A percentile compares a stretch with the other conserved stretches of the same genome.
Conservation (phyloP, 306 rosid species). For the Ormosia emarginata region DNA sequence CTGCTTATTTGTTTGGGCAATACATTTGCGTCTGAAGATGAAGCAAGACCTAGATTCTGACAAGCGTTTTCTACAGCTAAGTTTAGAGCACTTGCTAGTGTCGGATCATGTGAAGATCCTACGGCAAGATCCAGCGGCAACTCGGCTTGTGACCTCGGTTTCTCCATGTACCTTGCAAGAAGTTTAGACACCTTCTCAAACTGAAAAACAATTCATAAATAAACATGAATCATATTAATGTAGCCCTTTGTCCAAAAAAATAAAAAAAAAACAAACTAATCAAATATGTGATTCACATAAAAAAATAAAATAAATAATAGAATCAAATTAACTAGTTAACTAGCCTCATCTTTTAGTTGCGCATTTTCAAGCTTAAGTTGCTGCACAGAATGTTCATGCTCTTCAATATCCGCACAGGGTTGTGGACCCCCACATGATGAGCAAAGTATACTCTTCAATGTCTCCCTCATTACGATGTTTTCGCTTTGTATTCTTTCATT, state of each 20-base stretch:
- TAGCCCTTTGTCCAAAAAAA: not conserved
- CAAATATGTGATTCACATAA: not conserved
- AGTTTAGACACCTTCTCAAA: slow-evolving; percentile 37
- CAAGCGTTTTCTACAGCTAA: not conserved
- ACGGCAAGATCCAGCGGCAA: not conserved
- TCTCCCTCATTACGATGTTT: slow-evolving; percentile 39
- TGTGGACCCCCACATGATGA: slow-evolving; percentile 58
- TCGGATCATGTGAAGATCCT: slow-evolving; percentile 13
- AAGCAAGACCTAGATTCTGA: slow-evolving; percentile 1
- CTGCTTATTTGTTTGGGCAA: not conserved
- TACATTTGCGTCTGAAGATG: not conserved
- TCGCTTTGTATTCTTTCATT: slow-evolving; percentile 56
- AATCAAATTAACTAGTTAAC: not conserved
- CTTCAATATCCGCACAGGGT: slow-evolving; percentile 32
- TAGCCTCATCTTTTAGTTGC: slow-evolving; percentile 53
- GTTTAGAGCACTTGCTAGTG: slow-evolving; percentile 23
- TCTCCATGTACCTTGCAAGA: slow-evolving; percentile 36
- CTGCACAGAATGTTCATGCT: slow-evolving; percentile 13
- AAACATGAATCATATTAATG: not conserved
- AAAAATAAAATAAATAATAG: not conserved
- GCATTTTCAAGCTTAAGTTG: slow-evolving; percentile 44
- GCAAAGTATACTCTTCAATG: slow-evolving; percentile 43
- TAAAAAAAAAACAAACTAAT: not conserved
- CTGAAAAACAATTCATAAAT: slow-evolving; percentile 33
- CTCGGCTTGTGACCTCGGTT: slow-evolving; percentile 22